Evolutionary conservation across 1,284 basidiomycete genomes (phyloP), one percentile per base, ranked within the genome.

Genomic region (Lignosus rhinocerotis): DNA sequence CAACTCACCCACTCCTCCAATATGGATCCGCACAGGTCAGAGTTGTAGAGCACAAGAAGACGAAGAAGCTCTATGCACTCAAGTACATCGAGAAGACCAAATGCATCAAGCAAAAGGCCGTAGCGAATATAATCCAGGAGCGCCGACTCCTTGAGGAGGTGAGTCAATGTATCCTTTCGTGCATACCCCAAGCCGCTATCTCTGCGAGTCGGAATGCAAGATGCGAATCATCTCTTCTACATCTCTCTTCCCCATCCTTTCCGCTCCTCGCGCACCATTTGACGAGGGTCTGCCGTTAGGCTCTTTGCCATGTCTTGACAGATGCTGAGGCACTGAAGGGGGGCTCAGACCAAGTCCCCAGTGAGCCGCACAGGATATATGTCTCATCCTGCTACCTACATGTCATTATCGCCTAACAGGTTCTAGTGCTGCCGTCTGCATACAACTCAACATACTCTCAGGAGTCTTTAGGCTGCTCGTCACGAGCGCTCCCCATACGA

Each of bases 11-110:
- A 31, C 51, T 6, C 31, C 51, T 32, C 11, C 45, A n/a, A 38
- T 34, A 7, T 30, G 14, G 36, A 39, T 14, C 36, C 14, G 16
- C 33, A 16, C 68, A 97, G 94, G 94, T 99, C 74, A 90, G 96
- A 51, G 96, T 99, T 52, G 96, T 99, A 7, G 95, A 98, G 76
- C 96, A 98, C 79, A 99, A 98, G 71, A 94, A 98, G 76, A 92
- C 93, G 16, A 91, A 93, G 61, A 92, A 94, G 25, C 81, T 99
- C 34, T 98, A 96, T 70, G 96, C 96, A 9, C 86, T 99, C 73
- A 99, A 99, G 76, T 99, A 99, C 78, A 99, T 99, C 78, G 98
- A 98, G 82, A 99, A 99, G 75, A 74, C 88, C 38, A 96, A 96
- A 81, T 98, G 95, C 70, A 93, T 97, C 64, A 96, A 95, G 80